Conservation (phyloP, 805 yeast genomes). For the Dipodascus albidus region DNA sequence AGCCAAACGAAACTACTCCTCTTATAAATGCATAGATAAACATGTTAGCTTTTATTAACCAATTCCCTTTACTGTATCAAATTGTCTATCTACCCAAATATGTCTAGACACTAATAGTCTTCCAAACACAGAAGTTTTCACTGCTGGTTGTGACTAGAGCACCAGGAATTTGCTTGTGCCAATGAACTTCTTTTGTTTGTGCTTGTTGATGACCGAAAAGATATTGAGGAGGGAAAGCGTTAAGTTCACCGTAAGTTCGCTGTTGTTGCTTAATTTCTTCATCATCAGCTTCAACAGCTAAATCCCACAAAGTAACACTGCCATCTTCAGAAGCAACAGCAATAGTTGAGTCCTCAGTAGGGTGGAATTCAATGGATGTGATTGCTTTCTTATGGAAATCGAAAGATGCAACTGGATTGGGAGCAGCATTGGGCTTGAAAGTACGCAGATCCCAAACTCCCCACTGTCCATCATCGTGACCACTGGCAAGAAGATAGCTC, state of each 20-base stretch:
- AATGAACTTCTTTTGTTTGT: conserved; percentile 93
- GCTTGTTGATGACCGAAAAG: conserved; percentile 97
- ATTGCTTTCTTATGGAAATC: conserved; percentile 91
- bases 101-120: conserved; percentile 77
- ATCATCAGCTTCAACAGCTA: conserved; percentile 97
- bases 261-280: conserved; percentile 86
- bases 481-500: conserved; percentile 80
- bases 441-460: conserved; percentile 95
- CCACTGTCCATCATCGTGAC: conserved; percentile 97
- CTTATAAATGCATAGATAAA: neutral
- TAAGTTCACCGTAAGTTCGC: conserved; percentile 60
- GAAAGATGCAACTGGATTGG: conserved; percentile 85
- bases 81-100: conserved; percentile 3
- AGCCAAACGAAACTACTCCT: conserved; percentile 7
- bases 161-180: conserved; percentile 97
- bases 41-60: too few relatives aligned
- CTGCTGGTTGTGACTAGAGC: conserved; percentile 89
- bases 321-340: conserved; percentile 96
- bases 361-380: conserved; percentile 90
- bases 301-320: conserved; percentile 95
- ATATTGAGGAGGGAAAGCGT: conserved; percentile 89
- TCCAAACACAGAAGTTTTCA: conserved; percentile 92
- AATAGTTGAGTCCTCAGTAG: conserved; percentile 86
- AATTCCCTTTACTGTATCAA: neutral
- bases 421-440: conserved; percentile 46